Conservation (phyloP, 1,139 yeast genomes). For the Saccharomyces pastorianus region DNA sequence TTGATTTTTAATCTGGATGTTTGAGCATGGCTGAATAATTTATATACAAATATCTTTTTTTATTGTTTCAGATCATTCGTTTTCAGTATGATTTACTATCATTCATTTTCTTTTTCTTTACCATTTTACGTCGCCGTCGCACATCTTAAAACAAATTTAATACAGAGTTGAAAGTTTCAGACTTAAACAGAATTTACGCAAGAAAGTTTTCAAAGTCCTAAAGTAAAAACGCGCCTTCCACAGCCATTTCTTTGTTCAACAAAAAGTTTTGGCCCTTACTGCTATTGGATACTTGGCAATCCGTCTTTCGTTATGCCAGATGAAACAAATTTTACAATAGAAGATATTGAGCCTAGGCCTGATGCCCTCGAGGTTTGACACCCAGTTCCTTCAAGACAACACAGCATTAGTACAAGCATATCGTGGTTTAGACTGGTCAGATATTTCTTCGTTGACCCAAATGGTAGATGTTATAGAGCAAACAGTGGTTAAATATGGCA, state of each 20-base stretch:
- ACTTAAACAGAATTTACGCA: background rate
- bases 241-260: background rate
- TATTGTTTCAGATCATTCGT: background rate
- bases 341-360: constrained; percentile 6
- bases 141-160: background rate
- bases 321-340: constrained; percentile 53
- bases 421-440: constrained; percentile 20
- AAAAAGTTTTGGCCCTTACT: background rate
- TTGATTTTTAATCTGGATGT: background rate
- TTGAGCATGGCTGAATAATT: background rate
- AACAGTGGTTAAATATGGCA: constrained; percentile 29
- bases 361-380: constrained; percentile 17
- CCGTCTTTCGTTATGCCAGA: constrained; percentile 44
- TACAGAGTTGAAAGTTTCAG: background rate
- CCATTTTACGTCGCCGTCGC: constrained; percentile 1
- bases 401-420: constrained; percentile 24
- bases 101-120: background rate
- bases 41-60: background rate
- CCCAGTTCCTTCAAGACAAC: constrained; percentile 32
- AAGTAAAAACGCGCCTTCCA: background rate
- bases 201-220: background rate
- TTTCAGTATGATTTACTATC: background rate
- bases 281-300: background rate
- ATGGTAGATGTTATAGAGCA: constrained; percentile 28
- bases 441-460: constrained; percentile 22